A percentile compares a stretch with the other conserved stretches of the same genome.
Evolutionary conservation across 805 yeast species (phyloP).

Genomic region (Candida mattraensis): DNA sequence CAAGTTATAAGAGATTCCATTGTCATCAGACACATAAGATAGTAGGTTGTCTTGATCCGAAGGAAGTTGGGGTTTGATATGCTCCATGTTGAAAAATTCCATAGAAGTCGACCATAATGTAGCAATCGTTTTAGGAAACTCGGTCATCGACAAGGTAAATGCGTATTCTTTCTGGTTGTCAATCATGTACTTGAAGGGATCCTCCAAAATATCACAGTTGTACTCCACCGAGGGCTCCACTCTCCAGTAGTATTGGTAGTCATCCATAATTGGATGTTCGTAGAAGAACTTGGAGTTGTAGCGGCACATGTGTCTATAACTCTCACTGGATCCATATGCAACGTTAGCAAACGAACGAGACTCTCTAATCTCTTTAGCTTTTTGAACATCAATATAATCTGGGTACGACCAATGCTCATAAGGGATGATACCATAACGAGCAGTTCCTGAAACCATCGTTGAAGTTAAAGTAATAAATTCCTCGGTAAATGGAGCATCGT

Average conservation of each 20-base stretch:
- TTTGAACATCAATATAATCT: constrained; percentile 39
- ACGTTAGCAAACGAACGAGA: constrained; percentile 38
- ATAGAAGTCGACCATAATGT: constrained; percentile 51
- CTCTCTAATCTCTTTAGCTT: constrained; percentile 38
- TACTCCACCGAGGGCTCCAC: constrained; percentile 56
- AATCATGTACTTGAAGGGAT: constrained; percentile 54
- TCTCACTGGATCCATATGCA: constrained; percentile 62
- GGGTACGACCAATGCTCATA: constrained; percentile 55
- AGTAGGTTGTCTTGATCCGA: constrained; percentile 40
- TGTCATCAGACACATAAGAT: constrained; percentile 64
- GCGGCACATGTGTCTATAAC: constrained; percentile 73
- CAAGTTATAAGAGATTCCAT: constrained; percentile 61
- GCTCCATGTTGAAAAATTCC: constrained; percentile 38
- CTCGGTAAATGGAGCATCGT: constrained; percentile 46
- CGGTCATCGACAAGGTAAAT: constrained; percentile 53
- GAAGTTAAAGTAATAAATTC: constrained; percentile 42
- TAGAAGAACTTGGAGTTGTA: constrained; percentile 52
- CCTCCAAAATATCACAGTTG: constrained; percentile 53
- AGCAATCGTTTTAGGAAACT: constrained; percentile 49
- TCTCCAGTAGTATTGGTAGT: constrained; percentile 61
- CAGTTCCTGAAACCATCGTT: constrained; percentile 43
- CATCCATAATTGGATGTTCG: constrained; percentile 50
- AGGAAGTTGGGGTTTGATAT: constrained; percentile 19
- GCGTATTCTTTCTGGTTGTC: constrained; percentile 51
- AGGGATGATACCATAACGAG: constrained; percentile 48